A percentile compares a stretch with the other conserved stretches of the same genome.
Evolutionary conservation across 768 basidiomycete genomes (phyloP).

Genomic region (Xerocomellus amylosporus): DNA sequence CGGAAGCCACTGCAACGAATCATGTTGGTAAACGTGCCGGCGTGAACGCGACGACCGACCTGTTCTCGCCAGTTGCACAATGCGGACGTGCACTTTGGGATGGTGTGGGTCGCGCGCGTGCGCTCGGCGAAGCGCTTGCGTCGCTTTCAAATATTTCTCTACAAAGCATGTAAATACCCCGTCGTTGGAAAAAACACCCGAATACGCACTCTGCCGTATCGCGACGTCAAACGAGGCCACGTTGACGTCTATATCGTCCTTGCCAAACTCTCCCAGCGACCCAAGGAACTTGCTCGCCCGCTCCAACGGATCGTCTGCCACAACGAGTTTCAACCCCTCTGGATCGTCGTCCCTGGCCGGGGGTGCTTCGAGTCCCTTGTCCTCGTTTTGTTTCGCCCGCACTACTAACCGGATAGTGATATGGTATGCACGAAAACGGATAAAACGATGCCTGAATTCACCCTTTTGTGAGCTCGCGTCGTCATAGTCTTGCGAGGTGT

Average conservation of each 20-base stretch:
- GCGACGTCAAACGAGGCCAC: conserved; percentile 76
- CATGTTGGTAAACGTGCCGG: neutral
- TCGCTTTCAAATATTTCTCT: conserved; percentile 83
- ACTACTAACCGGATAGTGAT: conserved; percentile 17
- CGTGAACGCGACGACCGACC: conserved; percentile 36
- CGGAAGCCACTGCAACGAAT: conserved; percentile 43
- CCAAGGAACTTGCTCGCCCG: conserved; percentile 68
- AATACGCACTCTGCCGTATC: conserved; percentile 66
- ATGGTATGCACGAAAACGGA: conserved; percentile 5
- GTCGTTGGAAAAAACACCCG: neutral
- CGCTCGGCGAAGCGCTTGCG: conserved; percentile 61
- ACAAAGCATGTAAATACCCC: neutral
- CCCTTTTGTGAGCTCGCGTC: conserved; percentile 56
- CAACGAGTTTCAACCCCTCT: conserved; percentile 69
- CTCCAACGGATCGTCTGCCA: conserved; percentile 63
- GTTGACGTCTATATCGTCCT: conserved; percentile 66
- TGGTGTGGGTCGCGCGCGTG: conserved; percentile 49
- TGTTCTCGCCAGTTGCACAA: conserved; percentile 58
- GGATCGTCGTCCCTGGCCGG: conserved; percentile 78
- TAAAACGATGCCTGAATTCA: conserved; percentile 30
- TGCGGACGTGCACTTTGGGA: conserved; percentile 69
- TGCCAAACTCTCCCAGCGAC: conserved; percentile 55
- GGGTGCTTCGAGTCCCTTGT: conserved; percentile 64
- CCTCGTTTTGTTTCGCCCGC: conserved; percentile 45
- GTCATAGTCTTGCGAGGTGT: conserved; percentile 39